Evolutionary conservation across 2,329 filamentous ascomycete species (phyloP), one percentile per base, ranked within the genome.

Genomic region (Orbilia ellipsospora): DNA sequence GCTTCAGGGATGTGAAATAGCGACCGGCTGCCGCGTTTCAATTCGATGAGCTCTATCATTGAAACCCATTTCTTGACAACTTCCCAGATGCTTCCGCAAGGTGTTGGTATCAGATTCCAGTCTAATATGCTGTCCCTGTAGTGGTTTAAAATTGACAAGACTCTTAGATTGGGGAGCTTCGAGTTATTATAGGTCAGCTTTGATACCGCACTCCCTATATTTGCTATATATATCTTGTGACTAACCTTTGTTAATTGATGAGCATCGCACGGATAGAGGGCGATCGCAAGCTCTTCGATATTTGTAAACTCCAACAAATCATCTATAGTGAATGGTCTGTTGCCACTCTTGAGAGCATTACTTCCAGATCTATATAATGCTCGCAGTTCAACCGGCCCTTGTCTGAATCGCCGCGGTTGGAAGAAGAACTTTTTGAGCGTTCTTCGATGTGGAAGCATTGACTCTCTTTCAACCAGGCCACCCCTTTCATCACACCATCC

Each of bases 401-500:
- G 13, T 26, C 10, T 18, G 31, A 42, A 42, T 42, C 18, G 28
- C 12, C 28, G 44, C 15, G 36, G 12, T 36, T 52, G 44, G 28
- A 63, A 42, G 26, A 50, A 40, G 18, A 63, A 40, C 6, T 18
- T 31, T 31, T n/a, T 7, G 7, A 63, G 28, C 2, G 60, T 52
- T 13, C 1, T 31, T 40, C n/a, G 45, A 16, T 63, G 60, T 4
- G 18, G 60, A 5, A 51, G 0, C 44, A 63, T 52, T 52, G 60
- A 20, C 42, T 26, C 23, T 50, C 42, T 61, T 23, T 48, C 57
- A 8, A 61, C 40, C n/a, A n/a, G 20, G 8, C n/a, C 6, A 4
- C 57, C 28, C 16, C 40, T 28, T 61, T 50, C 40, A 16, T 31
- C 57, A 18, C 40, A 61, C 23, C 48, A 50, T 40, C 60, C 45